Percentiles rank a stretch among this genome's conserved stretches.
phyloP scores from a whole-genome alignment of 2,329 filamentous ascomycete species.

The Alternaria conjuncta region DNA sequence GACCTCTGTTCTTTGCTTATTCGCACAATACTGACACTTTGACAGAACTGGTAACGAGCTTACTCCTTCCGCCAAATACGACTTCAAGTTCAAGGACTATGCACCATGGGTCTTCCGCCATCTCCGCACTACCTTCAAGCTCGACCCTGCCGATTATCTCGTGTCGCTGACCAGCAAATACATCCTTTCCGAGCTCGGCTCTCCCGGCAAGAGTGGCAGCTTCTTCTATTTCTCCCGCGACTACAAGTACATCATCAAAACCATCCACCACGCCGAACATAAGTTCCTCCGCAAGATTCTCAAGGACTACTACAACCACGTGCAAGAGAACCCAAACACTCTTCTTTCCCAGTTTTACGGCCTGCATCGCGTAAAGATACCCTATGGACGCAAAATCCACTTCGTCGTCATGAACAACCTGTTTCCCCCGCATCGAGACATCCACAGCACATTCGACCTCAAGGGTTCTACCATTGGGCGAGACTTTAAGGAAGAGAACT shows the following conservation, averaged over 20 bases:
- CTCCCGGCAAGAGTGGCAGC: conserved; percentile 96
- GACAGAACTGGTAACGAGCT: conserved; percentile 90
- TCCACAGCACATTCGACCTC: conserved; percentile 94
- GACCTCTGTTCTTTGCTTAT: conserved; percentile 2
- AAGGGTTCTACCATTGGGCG: conserved; percentile 96
- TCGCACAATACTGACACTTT: conserved; percentile 37
- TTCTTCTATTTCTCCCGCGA: conserved; percentile 99
- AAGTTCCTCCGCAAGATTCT: conserved; percentile 84
- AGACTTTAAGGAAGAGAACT: conserved; percentile 86
- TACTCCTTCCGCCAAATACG: conserved; percentile 97
- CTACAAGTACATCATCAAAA: conserved; percentile 99
- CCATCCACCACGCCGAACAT: conserved; percentile 94
- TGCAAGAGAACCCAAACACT: conserved; percentile 92
- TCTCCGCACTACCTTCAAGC: conserved; percentile 82
- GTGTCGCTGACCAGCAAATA: conserved; percentile 99
- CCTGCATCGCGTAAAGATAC: conserved; percentile 95
- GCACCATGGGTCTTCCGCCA: conserved; percentile 99
- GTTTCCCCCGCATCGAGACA: conserved; percentile 95
- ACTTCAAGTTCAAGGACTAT: conserved; percentile 99
- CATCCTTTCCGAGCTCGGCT: conserved; percentile 94
- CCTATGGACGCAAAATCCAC: conserved; percentile 97
- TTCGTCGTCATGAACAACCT: conserved; percentile 99
- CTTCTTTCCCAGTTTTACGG: conserved; percentile 98
- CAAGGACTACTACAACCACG: conserved; percentile 92
- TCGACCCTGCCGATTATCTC: conserved; percentile 96